Base-by-base conservation (phyloP, 2,329 filamentous ascomycete genomes). In the Ascochyta pisi region DNA sequence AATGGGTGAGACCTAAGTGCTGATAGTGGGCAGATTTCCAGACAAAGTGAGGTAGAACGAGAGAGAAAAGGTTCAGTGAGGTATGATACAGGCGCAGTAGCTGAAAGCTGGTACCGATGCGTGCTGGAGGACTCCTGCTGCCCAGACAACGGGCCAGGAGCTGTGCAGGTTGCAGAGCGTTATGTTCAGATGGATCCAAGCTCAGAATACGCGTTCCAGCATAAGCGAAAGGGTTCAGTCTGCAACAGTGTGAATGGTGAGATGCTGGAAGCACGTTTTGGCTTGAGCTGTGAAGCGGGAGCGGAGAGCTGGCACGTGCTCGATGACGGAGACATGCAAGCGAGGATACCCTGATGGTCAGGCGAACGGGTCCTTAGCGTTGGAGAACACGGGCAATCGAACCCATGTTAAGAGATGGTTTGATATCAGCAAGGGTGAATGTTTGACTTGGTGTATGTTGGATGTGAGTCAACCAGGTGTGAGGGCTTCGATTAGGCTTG, bases 231-330 rank as follows among this genome's bases (percentile, higher is more conserved):
- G 37, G 15, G 12, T 19, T 35, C n/a, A 16, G 33, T 47, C 38
- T 47, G 37, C 26, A 7, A 27, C 6, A 38, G 35, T 54, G 54
- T 56, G 51, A 29, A 54, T 13, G 31, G 48, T 57, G 33, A 54
- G 50, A 49, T 50, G 47, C 41, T 44, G 51, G 52, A 42, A 41
- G 48, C 44, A 44, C 46, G 52, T 35, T 51, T 50, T 43, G 42
- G 31, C 27, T 54, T 35, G 51, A 50, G 56, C 42, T 59, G 50
- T 35, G 59, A 63, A 53, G 54, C 58, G 50, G 57, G 49, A 47
- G 3, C 58, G 50, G 33, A 35, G 33, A n/a, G 47, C 47, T 63
- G 58, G 65, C 60, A 65, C 65, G 64, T 64, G 65, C 58, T 48
- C 23, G 31, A 45, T 44, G 43, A 47, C 43, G 47, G 37, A 26